Evolutionary conservation across 2,329 filamentous ascomycete species (phyloP), one percentile per base, ranked within the genome.

Genomic region (Tolypocladium cylindrosporum): DNA sequence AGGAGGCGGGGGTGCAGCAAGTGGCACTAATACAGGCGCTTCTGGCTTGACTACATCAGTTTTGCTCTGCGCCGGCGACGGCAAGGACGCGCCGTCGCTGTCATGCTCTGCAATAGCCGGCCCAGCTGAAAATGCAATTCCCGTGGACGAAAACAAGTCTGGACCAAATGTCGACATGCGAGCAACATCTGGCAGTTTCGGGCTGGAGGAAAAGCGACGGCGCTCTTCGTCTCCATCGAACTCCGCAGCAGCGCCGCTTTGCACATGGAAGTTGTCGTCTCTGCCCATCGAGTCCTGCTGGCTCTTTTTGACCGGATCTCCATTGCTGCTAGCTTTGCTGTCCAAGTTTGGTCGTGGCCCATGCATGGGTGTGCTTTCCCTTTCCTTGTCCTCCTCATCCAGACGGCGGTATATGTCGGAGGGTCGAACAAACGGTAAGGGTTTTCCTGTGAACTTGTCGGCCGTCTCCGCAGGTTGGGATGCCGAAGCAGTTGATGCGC

Each of bases 381-480:
- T 74, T 62, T 82, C 79, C 62, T 74, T 79, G 61, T 89, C 87
- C 62, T 90, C 87, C 62, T 90, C 87, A 56, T 83, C 83, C 69
- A 87, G 78, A 7, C 87, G 83, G 66, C 82, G 87, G 69, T 93
- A 92, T 48, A 92, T 87, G 63, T 95, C 90, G 14, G 87, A 82
- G 1, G 90, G 89, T 42, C 88, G 80, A 58, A 91, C 79, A 63
- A 93, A 86, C 0, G 85, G 80, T 24, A 83, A 72, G 1, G 82
- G 69, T 63, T 85, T 86, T 55, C 60, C 60, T 37, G 59, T 48
- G 6, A 60, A 19, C 6, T 55, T n/a, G 8, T 16, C 34, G 27
- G 56, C 21, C 9, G 50, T 39, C 31, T 58, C 39, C 3, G 54
- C 37, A 13, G 43, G 43, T 7, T 57, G 31, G 9, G 51, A 11